These are phyloP conservation scores for Talaromyces thailandensis DNA, from an alignment of 495 filamentous ascomycete species.

Conservation along the genomic window DNA sequence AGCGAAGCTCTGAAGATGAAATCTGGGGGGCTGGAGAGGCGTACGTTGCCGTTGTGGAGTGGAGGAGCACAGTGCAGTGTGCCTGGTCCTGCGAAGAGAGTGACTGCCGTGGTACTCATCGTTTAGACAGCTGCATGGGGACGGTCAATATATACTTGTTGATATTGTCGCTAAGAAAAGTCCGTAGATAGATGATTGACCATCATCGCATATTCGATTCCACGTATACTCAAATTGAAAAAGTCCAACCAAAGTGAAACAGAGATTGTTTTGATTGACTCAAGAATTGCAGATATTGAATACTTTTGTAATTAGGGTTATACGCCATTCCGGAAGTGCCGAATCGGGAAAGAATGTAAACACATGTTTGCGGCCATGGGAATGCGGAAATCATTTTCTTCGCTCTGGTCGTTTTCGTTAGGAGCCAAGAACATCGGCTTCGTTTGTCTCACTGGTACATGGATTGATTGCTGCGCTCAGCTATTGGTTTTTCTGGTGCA, in stretches of 20 bases:
- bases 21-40: slow-evolving; percentile 7
- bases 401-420: not conserved
- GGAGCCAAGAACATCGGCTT: not conserved
- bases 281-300: not conserved
- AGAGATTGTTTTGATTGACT: not conserved
- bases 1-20: too few relatives aligned
- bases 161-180: not conserved
- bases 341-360: slow-evolving; percentile 7
- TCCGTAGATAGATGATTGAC: not conserved
- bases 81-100: slow-evolving; percentile 31
- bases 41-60: slow-evolving; percentile 20
- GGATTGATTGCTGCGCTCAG: not conserved
- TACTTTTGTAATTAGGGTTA: not conserved
- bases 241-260: not conserved
- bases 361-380: slow-evolving; percentile 7
- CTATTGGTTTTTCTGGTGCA: not conserved
- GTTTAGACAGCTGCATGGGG: not conserved
- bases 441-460: not conserved
- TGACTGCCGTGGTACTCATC: slow-evolving; percentile 25
- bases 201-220: not conserved
- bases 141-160: not conserved
- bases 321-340: slow-evolving; percentile 7
- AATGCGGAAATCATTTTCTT: not conserved
- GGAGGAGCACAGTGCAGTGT: slow-evolving; percentile 6
- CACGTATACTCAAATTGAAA: not conserved